Evolutionary conservation across 2,329 filamentous ascomycete species (phyloP), one percentile per base, ranked within the genome.

Genomic region (Sordariomycetes sp.): DNA sequence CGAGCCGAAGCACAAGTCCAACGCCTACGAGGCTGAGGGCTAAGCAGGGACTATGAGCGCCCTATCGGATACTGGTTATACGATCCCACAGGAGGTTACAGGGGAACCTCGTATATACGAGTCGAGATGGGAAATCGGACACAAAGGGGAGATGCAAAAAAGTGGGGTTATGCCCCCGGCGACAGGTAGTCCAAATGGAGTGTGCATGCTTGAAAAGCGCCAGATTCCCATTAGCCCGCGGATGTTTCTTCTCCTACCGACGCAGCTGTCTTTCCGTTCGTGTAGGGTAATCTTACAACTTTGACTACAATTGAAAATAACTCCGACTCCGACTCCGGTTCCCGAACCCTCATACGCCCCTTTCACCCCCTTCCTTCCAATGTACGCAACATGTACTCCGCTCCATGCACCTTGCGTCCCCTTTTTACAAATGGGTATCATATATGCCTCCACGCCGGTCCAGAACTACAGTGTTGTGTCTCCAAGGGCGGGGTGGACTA

Each of bases 1-100:
- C 73, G 84, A 92, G 73, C 94, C 94, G 2, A 99, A 99, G 77
- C 94, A 99, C 76, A 97, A 96, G 76, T 94, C 89, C 53, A 95
- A 95, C 68, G 82, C 85, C 56, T 96, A 96, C 54, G 89, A 90
- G 70, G 86, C 84, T 1, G 85, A 89, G 66, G 86, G 86, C 54
- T 86, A 70, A 63, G 12, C 45, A 1, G 22, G 22, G 45, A 2
- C 17, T 10, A 45, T 17, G 8, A 32, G 13, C 2, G 13, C 13
- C 10, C 6, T 2, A 45, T 45, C 39, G 13, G n/a, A 45, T 1
- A 17, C n/a, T 13, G 39, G 39, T 2, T n/a, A 2, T n/a, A 17
- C 8, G 39, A 17, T 15, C n/a, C 2, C 15, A n/a, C 15, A 15
- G 39, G 13, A n/a, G 15, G n/a, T 17, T 45, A 7, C n/a, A 45